phyloP scores from a whole-genome alignment of 805 yeast species.

The Metahyphopichia silvanorum region DNA sequence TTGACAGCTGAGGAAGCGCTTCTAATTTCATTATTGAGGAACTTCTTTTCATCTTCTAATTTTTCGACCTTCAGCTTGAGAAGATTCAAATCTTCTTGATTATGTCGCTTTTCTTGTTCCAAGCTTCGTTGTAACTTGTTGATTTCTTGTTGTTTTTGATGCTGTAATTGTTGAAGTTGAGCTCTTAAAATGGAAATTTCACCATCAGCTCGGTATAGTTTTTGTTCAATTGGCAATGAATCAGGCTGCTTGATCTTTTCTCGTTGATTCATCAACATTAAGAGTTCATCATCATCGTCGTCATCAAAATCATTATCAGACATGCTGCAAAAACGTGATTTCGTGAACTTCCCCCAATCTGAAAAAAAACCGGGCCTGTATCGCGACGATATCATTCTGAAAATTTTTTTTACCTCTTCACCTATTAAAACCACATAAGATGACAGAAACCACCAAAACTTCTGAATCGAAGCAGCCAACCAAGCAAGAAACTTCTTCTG shows the following conservation, averaged over 20 bases:
- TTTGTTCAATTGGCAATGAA: too few species aligned
- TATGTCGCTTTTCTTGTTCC: constrained; percentile 11
- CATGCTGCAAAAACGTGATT: constrained; percentile 4
- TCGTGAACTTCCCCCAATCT: too few species aligned
- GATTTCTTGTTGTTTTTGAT: constrained; percentile 37
- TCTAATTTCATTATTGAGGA: constrained; percentile 36
- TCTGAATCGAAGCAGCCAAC: neutral
- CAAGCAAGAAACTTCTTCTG: too few species aligned
- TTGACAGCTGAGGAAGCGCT: constrained; percentile 16
- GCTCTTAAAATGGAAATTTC: constrained; percentile 77
- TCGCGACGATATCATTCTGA: too few species aligned
- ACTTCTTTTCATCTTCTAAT: constrained; percentile 42
- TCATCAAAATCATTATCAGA: constrained; percentile 32
- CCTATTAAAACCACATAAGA: too few species aligned
- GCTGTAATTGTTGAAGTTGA: constrained; percentile 49
- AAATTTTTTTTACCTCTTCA: too few species aligned
- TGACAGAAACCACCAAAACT: neutral
- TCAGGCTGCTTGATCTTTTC: too few species aligned
- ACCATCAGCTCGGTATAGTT: constrained; percentile 60
- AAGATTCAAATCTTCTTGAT: constrained; percentile 28
- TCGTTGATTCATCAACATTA: constrained; percentile 46
- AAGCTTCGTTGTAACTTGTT: constrained; percentile 15
- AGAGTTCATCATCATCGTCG: constrained; percentile 41
- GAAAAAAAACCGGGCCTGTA: too few species aligned
- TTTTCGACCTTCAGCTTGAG: constrained; percentile 31